Evolutionary conservation across 2,329 filamentous ascomycete species (phyloP).

Genomic region (Fusarium armeniacum): DNA sequence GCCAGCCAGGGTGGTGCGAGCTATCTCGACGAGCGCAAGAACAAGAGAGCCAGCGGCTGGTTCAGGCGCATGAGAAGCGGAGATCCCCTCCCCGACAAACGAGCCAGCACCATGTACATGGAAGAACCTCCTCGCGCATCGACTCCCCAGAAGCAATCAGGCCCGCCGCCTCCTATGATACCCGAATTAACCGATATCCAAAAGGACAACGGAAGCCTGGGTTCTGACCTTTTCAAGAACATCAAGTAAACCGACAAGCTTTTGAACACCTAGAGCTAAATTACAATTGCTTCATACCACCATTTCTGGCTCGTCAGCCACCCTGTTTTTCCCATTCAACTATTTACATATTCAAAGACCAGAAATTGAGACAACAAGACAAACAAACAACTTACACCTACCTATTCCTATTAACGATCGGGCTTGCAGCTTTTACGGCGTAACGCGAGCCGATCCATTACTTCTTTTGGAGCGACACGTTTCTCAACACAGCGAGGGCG

Average conservation of each 20-base stretch:
- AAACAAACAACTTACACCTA: conserved; percentile 27
- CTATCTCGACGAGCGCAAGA: conserved; percentile 66
- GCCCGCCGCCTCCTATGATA: conserved; percentile 72
- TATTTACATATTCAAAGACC: conserved; percentile 46
- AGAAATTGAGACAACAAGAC: conserved; percentile 42
- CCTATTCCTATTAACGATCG: conserved; percentile 42
- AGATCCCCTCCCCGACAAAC: conserved; percentile 54
- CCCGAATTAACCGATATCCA: conserved; percentile 69
- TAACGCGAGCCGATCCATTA: conserved; percentile 35
- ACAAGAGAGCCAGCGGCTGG: conserved; percentile 71
- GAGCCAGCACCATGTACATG: conserved; percentile 59
- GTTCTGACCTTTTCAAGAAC: conserved; percentile 70
- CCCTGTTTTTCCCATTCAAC: conserved; percentile 38
- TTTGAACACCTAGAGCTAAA: conserved; percentile 20
- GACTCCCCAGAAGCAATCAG: conserved; percentile 56
- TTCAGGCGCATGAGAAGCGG: conserved; percentile 66
- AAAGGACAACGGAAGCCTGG: conserved; percentile 63
- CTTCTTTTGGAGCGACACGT: conserved; percentile 35
- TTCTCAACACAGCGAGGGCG: conserved; percentile 33
- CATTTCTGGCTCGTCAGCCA: conserved; percentile 34
- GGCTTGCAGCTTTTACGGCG: conserved; percentile 44
- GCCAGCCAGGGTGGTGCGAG: conserved; percentile 65
- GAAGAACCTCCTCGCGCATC: conserved; percentile 53
- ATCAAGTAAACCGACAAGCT: conserved; percentile 62
- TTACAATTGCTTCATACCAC: conserved; percentile 9